Conservation (phyloP, 164 flowering plant species). For the Chimonanthus praecox region DNA sequence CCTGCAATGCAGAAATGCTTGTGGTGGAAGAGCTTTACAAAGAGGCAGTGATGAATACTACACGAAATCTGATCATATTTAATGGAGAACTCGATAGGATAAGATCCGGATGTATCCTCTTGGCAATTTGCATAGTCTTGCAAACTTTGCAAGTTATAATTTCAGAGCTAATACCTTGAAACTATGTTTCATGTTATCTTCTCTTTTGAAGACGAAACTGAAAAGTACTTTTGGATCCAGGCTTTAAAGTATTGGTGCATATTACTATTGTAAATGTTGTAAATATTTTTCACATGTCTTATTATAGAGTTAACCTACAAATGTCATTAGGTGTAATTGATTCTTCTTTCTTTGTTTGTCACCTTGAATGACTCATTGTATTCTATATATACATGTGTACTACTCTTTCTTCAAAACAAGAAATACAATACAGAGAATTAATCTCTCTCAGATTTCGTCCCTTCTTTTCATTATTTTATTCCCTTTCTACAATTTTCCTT, state of each 20-base stretch:
- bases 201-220: neutral
- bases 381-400: too few species aligned
- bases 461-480: too few species aligned
- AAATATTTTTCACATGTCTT: neutral
- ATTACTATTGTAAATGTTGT: neutral
- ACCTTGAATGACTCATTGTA: too few species aligned
- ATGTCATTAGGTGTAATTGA: too few species aligned
- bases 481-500: too few species aligned
- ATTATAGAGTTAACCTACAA: too few species aligned
- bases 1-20: slow-evolving; percentile 70
- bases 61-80: slow-evolving; percentile 68
- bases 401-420: too few species aligned
- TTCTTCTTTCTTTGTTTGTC: too few species aligned
- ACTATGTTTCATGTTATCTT: neutral
- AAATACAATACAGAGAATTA: too few species aligned
- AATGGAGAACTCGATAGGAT: slow-evolving; percentile 97
- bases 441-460: too few species aligned
- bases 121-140: neutral
- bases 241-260: neutral
- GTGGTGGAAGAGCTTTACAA: slow-evolving; percentile 90
- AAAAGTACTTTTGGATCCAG: neutral
- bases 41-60: slow-evolving; percentile 66
- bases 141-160: too few species aligned
- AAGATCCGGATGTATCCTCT: slow-evolving; percentile 94
- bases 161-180: neutral